phyloP scores from a whole-genome alignment of 805 yeast genomes.

The Sungouiozyma intestinalis region DNA sequence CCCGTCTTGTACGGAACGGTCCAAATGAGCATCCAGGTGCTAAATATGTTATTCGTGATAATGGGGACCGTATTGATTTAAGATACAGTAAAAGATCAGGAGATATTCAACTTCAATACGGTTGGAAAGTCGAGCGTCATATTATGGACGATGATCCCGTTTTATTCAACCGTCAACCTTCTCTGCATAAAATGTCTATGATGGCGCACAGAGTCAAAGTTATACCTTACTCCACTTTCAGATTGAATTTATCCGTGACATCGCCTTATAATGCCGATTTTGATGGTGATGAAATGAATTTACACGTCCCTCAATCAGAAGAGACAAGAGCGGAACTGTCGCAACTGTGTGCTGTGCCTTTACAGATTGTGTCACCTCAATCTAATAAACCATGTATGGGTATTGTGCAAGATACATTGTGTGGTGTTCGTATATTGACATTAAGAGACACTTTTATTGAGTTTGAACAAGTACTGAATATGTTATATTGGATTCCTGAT shows the following conservation, averaged over 20 bases:
- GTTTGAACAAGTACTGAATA: constrained; percentile 90
- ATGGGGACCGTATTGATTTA: constrained; percentile 97
- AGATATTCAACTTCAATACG: constrained; percentile 93
- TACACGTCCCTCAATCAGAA: constrained; percentile 97
- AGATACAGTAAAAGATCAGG: constrained; percentile 97
- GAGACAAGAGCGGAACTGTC: constrained; percentile 95
- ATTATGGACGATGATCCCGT: constrained; percentile 97
- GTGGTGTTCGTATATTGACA: constrained; percentile 96
- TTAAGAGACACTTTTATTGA: constrained; percentile 81
- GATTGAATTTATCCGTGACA: constrained; percentile 92
- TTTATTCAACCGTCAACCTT: constrained; percentile 97
- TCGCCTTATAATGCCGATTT: constrained; percentile 99
- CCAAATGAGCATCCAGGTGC: constrained; percentile 99
- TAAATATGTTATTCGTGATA: constrained; percentile 92
- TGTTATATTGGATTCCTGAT: constrained; percentile 93
- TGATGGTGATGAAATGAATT: constrained; percentile 99
- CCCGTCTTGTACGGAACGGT: constrained; percentile 92
- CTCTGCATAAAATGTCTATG: constrained; percentile 99
- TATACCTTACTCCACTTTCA: constrained; percentile 96
- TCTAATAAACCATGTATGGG: constrained; percentile 99
- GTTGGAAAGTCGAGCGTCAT: constrained; percentile 99
- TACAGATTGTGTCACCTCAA: constrained; percentile 97
- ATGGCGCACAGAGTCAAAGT: constrained; percentile 98
- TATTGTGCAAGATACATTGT: constrained; percentile 95
- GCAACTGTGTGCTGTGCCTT: constrained; percentile 92